These are phyloP conservation scores for Castanea sativa DNA, from an alignment of 306 rosid genomes.

Conservation along the genomic window DNA sequence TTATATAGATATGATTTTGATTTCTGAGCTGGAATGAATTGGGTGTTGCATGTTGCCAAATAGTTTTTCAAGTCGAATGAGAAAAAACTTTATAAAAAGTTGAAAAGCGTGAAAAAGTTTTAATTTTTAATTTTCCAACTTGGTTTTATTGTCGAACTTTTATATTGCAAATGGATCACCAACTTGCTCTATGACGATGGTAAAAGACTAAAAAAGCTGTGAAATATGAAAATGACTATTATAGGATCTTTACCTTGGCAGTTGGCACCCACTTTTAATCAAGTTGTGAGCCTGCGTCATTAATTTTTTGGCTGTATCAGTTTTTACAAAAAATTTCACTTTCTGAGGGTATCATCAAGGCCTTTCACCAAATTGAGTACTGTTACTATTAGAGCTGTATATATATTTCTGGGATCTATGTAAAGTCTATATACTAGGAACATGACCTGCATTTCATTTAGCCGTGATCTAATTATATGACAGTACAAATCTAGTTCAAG, in stretches of 20 bases:
- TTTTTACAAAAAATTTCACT: neutral
- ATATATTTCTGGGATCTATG: neutral
- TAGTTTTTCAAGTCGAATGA: neutral
- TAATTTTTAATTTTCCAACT: neutral
- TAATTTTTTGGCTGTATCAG: neutral
- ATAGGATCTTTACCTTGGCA: neutral
- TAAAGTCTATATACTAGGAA: neutral
- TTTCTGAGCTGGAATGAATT: neutral
- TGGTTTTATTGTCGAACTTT: neutral
- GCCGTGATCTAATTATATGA: neutral
- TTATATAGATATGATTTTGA: neutral
- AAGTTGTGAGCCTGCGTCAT: neutral
- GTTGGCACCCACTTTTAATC: neutral
- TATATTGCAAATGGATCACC: neutral
- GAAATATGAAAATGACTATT: conserved; percentile 2
- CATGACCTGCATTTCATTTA: neutral
- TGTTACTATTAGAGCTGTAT: neutral
- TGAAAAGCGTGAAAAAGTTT: neutral
- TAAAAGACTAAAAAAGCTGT: neutral
- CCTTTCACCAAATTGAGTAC: neutral
- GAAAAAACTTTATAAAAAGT: neutral
- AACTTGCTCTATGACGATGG: neutral
- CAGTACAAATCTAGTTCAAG: neutral
- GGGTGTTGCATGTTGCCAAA: neutral
- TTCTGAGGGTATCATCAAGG: neutral